Evolutionary conservation across 192 early-diverging fungal species (phyloP).

Genomic region (Coemansia reversa): DNA sequence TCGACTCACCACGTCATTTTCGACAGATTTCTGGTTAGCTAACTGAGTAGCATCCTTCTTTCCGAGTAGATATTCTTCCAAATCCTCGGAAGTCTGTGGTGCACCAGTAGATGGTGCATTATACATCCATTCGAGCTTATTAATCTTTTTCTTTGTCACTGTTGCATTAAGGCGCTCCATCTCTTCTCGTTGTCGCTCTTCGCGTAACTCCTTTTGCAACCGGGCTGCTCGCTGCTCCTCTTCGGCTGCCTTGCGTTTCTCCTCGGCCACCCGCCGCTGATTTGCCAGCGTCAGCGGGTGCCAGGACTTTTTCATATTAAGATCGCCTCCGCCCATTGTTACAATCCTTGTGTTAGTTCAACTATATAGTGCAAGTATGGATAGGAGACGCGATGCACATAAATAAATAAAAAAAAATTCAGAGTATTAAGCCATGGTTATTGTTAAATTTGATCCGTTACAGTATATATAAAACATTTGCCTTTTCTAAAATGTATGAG

Average conservation of each 20-base stretch:
- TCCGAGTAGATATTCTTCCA: constrained; percentile 90
- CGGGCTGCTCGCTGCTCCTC: constrained; percentile 87
- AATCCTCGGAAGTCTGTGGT: constrained; percentile 66
- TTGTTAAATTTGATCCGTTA: no score
- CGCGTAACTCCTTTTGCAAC: constrained; percentile 86
- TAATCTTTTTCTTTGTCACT: constrained; percentile 63
- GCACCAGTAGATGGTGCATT: constrained; percentile 53
- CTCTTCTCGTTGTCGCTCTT: constrained; percentile 87
- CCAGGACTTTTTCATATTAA: constrained; percentile 97
- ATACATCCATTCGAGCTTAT: constrained; percentile 97
- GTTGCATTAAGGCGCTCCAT: constrained; percentile 75
- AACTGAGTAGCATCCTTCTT: constrained; percentile 77
- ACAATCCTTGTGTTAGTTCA: background rate
- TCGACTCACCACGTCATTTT: background rate
- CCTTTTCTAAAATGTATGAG: no score
- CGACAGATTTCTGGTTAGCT: constrained; percentile 40
- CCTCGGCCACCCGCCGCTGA: constrained; percentile 62
- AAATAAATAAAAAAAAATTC: no score
- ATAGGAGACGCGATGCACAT: no score
- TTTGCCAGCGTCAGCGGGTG: constrained; percentile 91
- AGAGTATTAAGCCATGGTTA: no score
- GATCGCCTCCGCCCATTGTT: constrained; percentile 54
- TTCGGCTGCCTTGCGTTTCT: constrained; percentile 76
- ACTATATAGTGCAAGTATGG: background rate
- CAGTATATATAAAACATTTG: no score